Base-by-base conservation (phyloP, 2,329 filamentous ascomycete genomes). In the Tympanopsis confertula region DNA sequence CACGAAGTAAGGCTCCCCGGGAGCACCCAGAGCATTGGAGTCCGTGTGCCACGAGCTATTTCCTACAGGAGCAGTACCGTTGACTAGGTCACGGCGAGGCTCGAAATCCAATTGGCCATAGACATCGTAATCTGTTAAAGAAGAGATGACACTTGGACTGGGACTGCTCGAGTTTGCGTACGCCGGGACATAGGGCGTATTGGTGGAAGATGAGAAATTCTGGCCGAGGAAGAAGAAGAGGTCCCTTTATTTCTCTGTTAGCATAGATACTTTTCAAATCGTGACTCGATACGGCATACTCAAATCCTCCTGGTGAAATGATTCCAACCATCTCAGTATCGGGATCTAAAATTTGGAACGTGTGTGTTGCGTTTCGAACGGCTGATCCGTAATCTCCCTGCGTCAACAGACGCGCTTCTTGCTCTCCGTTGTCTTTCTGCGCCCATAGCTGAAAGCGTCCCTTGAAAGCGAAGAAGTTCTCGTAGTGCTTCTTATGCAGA, bases 361-460 rank as follows among this genome's bases (percentile, higher is more conserved):
- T 65, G 41, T 68, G 66, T 1, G 59, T 64, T 1, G 62, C 66
- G 42, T 67, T 60, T 15, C 52, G 51, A 0, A 62, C 58, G 0
- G 67, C 61, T 4, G 60, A 60, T 26, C 63, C 64, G 41, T 63
- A 67, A 42, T 69, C 65, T 1, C 64, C 63, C 5, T 53, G 51
- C 0, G 52, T 56, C n/a, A 69, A 46, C 3, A 68, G 43, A 14
- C 63, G 55, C 4, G 54, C 54, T n/a, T 26, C 7, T 38, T 59
- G 51, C 33, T 56, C 50, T 4, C 42, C 42, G 5, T 50, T 47
- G 18, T 47, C 46, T 26, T 57, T 54, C 35, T 55, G 46, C 2
- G 62, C 54, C 65, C 63, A 69, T 10, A 68, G 56, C 43, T 66
- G 61, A 42, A 62, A 58, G 5, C 59, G 56, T 13, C 65, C 63